A percentile compares a stretch with the other conserved stretches of the same genome.
Evolutionary conservation across 169 alveolate species (phyloP).

Genomic region (Theileria equi): DNA sequence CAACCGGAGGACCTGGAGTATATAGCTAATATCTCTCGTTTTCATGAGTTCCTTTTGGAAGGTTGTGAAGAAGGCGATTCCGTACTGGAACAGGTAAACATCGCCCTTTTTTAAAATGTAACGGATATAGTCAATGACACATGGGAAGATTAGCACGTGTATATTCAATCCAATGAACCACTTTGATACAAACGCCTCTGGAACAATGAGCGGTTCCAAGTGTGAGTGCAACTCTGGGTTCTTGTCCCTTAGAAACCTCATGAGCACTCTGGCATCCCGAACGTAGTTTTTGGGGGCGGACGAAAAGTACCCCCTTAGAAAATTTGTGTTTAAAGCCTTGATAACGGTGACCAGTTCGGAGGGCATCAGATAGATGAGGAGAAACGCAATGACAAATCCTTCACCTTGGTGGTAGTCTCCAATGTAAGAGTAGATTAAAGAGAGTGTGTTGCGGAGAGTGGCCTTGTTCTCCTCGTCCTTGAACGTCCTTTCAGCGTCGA

Average conservation of each 20-base stretch:
- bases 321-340: slow-evolving; percentile 57
- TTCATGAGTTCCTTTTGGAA: slow-evolving; percentile 58
- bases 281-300: slow-evolving; percentile 73
- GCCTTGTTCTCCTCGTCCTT: slow-evolving; percentile 56
- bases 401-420: slow-evolving; percentile 81
- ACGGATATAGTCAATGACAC: slow-evolving; percentile 63
- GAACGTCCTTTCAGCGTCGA: slow-evolving; percentile 77
- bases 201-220: slow-evolving; percentile 65
- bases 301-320: slow-evolving; percentile 73
- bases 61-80: slow-evolving; percentile 64
- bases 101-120: slow-evolving; percentile 64
- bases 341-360: slow-evolving; percentile 64
- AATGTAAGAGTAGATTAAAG: slow-evolving; percentile 57
- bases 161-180: slow-evolving; percentile 78
- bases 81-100: slow-evolving; percentile 66
- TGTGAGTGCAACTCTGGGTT: slow-evolving; percentile 59
- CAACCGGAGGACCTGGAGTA: slow-evolving; percentile 64
- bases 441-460: slow-evolving; percentile 45
- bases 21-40: slow-evolving; percentile 63
- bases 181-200: slow-evolving; percentile 77
- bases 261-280: slow-evolving; percentile 72
- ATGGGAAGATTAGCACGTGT: slow-evolving; percentile 69
- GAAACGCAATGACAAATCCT: slow-evolving; percentile 72
- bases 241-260: slow-evolving; percentile 63
- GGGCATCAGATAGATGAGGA: slow-evolving; percentile 65